phyloP scores from a whole-genome alignment of 176 grass and related monocot species.

The Musa itinerans region DNA sequence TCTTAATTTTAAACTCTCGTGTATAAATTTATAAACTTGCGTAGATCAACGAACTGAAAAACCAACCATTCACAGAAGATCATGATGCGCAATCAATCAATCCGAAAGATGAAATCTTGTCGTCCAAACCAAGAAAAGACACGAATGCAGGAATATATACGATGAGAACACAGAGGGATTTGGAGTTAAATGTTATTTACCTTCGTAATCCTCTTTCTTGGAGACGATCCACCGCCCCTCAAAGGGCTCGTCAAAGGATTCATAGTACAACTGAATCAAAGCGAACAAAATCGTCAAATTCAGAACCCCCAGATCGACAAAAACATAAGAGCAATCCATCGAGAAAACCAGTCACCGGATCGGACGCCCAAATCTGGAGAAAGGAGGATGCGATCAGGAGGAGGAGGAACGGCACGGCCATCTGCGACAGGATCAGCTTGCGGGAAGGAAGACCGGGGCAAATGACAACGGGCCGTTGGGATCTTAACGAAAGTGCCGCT shows the following conservation, averaged over 20 bases:
- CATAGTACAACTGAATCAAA: slow-evolving; percentile 67
- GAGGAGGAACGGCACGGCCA: slow-evolving; percentile 28
- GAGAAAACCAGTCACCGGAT: slow-evolving; percentile 45
- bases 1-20: neutral
- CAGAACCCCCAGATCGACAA: neutral
- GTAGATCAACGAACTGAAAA: neutral
- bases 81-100: neutral
- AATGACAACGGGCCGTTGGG: neutral
- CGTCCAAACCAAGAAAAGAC: no score
- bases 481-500: no score
- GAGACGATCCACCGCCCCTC: slow-evolving; percentile 67
- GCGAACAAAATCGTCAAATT: neutral
- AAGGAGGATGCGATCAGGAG: slow-evolving; percentile 42
- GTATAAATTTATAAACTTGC: neutral
- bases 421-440: neutral
- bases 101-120: no score
- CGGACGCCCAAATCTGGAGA: slow-evolving; percentile 71
- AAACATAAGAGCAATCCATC: neutral
- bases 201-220: slow-evolving; percentile 67
- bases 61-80: neutral
- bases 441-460: no score
- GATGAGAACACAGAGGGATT: neutral
- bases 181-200: slow-evolving; percentile 26
- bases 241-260: slow-evolving; percentile 78
- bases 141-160: no score